Evolutionary conservation across 2,329 filamentous ascomycete species (phyloP).

Genomic region (Diaporthe helianthi): DNA sequence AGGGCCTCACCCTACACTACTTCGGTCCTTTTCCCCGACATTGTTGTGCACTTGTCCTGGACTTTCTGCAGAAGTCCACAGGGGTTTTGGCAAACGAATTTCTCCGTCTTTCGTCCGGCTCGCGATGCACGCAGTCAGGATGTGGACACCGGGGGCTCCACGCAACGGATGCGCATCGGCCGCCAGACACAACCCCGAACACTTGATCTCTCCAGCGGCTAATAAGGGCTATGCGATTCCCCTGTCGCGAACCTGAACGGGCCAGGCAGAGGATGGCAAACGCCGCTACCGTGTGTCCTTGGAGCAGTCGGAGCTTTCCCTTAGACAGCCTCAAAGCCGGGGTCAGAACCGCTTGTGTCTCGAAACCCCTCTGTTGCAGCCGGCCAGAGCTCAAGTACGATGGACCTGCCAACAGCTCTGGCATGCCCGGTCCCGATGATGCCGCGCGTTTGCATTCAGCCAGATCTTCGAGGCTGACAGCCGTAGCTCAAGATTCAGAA

Average conservation of each 20-base stretch:
- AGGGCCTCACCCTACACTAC: background rate
- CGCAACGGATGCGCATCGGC: slow-evolving; percentile 12
- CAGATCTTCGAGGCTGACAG: background rate
- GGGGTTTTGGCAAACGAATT: slow-evolving; percentile 31
- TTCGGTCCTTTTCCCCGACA: background rate
- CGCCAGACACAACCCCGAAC: slow-evolving; percentile 13
- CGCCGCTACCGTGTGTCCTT: background rate
- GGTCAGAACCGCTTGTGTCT: background rate
- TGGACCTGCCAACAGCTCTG: background rate
- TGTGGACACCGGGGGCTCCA: slow-evolving; percentile 6
- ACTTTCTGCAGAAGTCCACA: background rate
- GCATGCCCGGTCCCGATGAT: background rate
- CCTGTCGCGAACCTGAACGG: background rate
- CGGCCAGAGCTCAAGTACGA: background rate
- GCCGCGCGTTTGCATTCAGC: slow-evolving; percentile 1
- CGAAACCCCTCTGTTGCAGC: background rate
- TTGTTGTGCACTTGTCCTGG: background rate
- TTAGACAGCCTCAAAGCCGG: background rate
- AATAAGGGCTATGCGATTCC: slow-evolving; percentile 3
- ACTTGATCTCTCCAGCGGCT: slow-evolving; percentile 8
- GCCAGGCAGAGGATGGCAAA: background rate
- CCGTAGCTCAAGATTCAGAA: background rate
- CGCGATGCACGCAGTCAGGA: slow-evolving; percentile 25
- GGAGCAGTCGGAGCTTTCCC: slow-evolving; percentile 12
- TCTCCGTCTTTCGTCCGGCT: slow-evolving; percentile 29